Base-by-base conservation (phyloP, 768 basidiomycete species). In the Lactarius evosmus region DNA sequence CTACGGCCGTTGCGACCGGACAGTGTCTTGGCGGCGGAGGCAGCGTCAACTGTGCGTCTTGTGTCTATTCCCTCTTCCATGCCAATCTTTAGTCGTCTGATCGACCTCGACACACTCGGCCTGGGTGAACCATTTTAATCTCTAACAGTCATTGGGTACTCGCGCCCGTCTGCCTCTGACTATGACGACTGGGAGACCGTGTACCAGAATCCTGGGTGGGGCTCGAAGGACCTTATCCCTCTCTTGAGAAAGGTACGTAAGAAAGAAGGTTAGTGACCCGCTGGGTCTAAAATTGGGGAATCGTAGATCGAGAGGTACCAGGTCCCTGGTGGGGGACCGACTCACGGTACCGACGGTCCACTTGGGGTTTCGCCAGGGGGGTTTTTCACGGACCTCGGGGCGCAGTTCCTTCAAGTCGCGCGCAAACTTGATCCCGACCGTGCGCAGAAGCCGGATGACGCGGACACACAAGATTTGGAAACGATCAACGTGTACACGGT, bases 21-120 rank as follows among this genome's bases (percentile, higher is more conserved):
- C 77, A 81, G 58, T 80, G 78, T 46, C 68, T 89, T 6, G 87
- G 87, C 4, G 87, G 87, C 6, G 86, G 86, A 0, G 86, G 85
- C 0, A 75, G 76, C 58, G 79, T 88, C 19, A 88, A 87, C 66
- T 79, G 74, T 69, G 77, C 78, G 67, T 62, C 27, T 25, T n/a
- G 2, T 8, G 8, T 11, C 38, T 40, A 4, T 17, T 30, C 5
- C 8, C n/a, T 3, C 38, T 32, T n/a, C 49, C 8, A 7, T n/a
- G n/a, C 29, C 9, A 5, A 32, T 0, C 22, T 16, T 16, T 19
- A 1, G 14, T 19, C 9, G 41, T 25, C 7, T 25, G 46, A 46
- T 46, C 5, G 12, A 25, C 14, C 36, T 36, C 0, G 6, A 49
- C 25, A 8, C n/a, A 49, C 46, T n/a, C n/a, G n/a, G 19, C 36